Evolutionary conservation across 495 filamentous ascomycete genomes (phyloP).

Genomic region (Cetradonia linearis): DNA sequence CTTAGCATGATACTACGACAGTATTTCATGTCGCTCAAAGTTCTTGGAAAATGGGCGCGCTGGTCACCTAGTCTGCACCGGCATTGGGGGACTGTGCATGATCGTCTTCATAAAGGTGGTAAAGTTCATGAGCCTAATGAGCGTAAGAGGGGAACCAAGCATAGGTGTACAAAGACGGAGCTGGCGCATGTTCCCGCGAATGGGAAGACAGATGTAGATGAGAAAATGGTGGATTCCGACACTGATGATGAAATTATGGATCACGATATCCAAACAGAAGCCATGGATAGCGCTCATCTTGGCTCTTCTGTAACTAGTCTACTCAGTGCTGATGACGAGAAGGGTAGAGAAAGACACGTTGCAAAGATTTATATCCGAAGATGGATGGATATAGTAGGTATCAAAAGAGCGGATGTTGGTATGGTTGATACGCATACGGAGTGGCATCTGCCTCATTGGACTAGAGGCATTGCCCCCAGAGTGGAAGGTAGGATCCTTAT

Average conservation of each 20-base stretch:
- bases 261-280: slow-evolving; percentile 26
- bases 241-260: slow-evolving; percentile 22
- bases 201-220: slow-evolving; percentile 27
- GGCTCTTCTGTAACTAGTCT: not conserved
- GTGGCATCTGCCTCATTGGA: slow-evolving; percentile 65
- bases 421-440: slow-evolving; percentile 36
- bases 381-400: slow-evolving; percentile 63
- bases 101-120: slow-evolving; percentile 38
- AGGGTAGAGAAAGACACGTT: slow-evolving; percentile 34
- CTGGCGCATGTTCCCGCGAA: not conserved
- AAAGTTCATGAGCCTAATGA: slow-evolving; percentile 32
- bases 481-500: slow-evolving; percentile 65
- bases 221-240: slow-evolving; percentile 29
- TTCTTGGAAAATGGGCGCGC: slow-evolving; percentile 62
- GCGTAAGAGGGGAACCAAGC: slow-evolving; percentile 17
- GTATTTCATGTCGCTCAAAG: slow-evolving; percentile 76
- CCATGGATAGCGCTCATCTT: slow-evolving; percentile 3
- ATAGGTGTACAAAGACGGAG: slow-evolving; percentile 5
- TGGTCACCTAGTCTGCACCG: slow-evolving; percentile 49
- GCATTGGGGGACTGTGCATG: slow-evolving; percentile 54
- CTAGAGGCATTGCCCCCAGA: slow-evolving; percentile 61
- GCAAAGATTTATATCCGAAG: slow-evolving; percentile 54
- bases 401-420: slow-evolving; percentile 40
- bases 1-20: slow-evolving; percentile 77
- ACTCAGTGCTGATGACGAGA: not conserved